phyloP scores from a whole-genome alignment of 192 early-diverging fungal species.

The Entomortierella beljakovae region DNA sequence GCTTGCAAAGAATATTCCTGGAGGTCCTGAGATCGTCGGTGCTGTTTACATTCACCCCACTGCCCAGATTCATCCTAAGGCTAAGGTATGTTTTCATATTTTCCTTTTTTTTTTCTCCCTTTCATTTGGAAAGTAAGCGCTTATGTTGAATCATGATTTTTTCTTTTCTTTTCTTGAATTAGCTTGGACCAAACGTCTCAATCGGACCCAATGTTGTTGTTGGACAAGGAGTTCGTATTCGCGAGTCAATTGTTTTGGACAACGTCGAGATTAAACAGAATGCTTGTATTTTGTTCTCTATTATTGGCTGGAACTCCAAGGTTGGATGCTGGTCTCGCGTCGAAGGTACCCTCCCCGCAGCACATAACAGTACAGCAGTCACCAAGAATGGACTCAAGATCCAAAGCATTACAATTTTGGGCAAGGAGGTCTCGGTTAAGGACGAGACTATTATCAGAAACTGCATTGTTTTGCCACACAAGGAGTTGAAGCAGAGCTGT shows the following conservation, averaged over 20 bases:
- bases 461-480: constrained; percentile 97
- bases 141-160: not conserved
- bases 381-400: constrained; percentile 91
- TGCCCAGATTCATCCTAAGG: constrained; percentile 91
- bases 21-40: constrained; percentile 84
- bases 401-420: constrained; percentile 92
- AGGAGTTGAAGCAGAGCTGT: constrained; percentile 90
- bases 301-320: constrained; percentile 95
- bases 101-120: constrained; percentile 2
- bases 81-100: constrained; percentile 64
- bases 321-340: constrained; percentile 95
- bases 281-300: constrained; percentile 85
- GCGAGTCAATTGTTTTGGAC: constrained; percentile 95
- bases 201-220: constrained; percentile 91
- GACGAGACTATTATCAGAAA: constrained; percentile 96
- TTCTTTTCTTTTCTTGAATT: not conserved
- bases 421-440: constrained; percentile 91
- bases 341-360: constrained; percentile 82
- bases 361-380: constrained; percentile 80
- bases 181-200: constrained; percentile 96
- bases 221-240: constrained; percentile 92
- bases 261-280: constrained; percentile 92
- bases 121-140: not conserved
- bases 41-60: constrained; percentile 96
- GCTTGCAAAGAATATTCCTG: constrained; percentile 63